Evolutionary conservation across 306 rosid species (phyloP).

Genomic region (Prunus mume): DNA sequence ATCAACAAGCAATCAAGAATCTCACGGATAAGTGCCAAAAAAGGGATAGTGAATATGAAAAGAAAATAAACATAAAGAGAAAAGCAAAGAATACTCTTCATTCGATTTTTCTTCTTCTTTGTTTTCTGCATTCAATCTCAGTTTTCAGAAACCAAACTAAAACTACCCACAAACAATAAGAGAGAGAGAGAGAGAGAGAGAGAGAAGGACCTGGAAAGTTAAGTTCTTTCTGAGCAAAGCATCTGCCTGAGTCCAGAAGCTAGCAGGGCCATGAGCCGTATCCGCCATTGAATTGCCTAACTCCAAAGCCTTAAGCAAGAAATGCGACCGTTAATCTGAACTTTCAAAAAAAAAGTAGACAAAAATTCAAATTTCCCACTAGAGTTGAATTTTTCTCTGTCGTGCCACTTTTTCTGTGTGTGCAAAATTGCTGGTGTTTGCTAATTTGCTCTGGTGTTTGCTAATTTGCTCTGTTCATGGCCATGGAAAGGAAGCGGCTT

Average conservation of each 20-base stretch:
- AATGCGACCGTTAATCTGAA: slow-evolving; percentile 5
- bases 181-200: slow-evolving; percentile 7
- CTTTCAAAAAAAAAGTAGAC: background rate
- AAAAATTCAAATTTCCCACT: slow-evolving; percentile 8
- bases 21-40: background rate
- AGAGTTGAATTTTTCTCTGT: background rate
- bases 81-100: background rate
- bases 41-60: background rate
- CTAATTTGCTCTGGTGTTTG: background rate
- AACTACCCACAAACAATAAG: background rate
- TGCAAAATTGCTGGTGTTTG: background rate
- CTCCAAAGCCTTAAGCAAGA: background rate
- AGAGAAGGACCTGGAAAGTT: slow-evolving; percentile 62
- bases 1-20: background rate
- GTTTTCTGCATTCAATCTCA: background rate
- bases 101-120: background rate
- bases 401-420: background rate
- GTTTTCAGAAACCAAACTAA: background rate
- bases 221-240: slow-evolving; percentile 84
- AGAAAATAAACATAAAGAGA: background rate
- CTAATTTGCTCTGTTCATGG: background rate
- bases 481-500: background rate
- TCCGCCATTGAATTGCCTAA: slow-evolving; percentile 39
- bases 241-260: slow-evolving; percentile 84
- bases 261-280: slow-evolving; percentile 46